Evolutionary conservation across 805 yeast species (phyloP), one percentile per base, ranked within the genome.

Genomic region (Metschnikowia noctiluminum): DNA sequence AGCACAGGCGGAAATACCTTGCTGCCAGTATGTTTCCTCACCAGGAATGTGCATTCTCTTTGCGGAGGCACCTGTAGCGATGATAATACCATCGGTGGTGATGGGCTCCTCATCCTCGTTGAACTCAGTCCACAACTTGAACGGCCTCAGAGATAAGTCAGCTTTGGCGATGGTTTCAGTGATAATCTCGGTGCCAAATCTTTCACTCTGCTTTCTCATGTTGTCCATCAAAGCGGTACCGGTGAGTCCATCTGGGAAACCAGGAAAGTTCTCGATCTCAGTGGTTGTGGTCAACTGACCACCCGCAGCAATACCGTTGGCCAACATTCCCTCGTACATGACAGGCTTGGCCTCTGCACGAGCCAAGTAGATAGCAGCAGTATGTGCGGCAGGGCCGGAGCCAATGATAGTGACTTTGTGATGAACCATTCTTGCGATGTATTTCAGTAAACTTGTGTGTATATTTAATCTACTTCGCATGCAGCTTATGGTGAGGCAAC

Each of bases 201-300:
- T 81, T 52, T 69, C 77, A 45, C 92, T 84, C 74, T 94, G 99
- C 54, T 78, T 81, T 67, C 89, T 85, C 99, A 94, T 94, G 65
- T 81, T 79, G 57, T 91, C 97, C 95, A 95, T 95, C 61, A 94
- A 80, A 49, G 79, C 85, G 34, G 89, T 67, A 53, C 99, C 99
- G 46, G 83, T 80, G 62, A 94, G 79, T 10, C 96, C 99, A 45
- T 83, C 80, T 48, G 99, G 98, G 81, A 94, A 94, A 49, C 99
- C 99, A 37, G 99, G 99, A 80, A 92, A 94, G 78, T 94, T 94
- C 73, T 94, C 99, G 61, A 94, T 87, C 60, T 94, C 99, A 14
- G 99, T 94, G 56, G 99, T 94, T 61, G 99, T 94, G 56, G 99
- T 94, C 62, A 94, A 79, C 74, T 94, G 99, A 53, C 99, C 99